Conservation (phyloP, 495 filamentous ascomycete species). For the Penicillium crystallinum region DNA sequence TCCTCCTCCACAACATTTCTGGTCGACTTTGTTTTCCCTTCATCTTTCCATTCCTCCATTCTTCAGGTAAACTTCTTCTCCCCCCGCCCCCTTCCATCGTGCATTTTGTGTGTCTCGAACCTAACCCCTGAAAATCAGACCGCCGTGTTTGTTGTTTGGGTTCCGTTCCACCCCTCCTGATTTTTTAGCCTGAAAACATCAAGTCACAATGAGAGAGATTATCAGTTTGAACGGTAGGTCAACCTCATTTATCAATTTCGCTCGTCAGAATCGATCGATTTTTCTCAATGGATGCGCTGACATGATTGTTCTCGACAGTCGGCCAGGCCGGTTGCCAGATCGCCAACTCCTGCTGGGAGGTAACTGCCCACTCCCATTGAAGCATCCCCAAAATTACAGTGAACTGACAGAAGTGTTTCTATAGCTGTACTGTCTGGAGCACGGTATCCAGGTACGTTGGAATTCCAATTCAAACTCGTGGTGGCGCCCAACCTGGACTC, state of each 20-base stretch:
- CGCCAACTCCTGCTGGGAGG: constrained; percentile 99
- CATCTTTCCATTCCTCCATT: constrained; percentile 28
- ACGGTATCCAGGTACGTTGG: constrained; percentile 89
- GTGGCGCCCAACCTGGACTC: constrained; percentile 16
- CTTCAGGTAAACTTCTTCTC: constrained; percentile 19
- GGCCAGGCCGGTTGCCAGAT: constrained; percentile 99
- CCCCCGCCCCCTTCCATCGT: constrained; percentile 21
- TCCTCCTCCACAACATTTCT: constrained; percentile 30
- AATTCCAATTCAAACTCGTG: constrained; percentile 10
- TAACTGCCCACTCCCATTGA: constrained; percentile 37
- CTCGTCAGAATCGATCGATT: constrained; percentile 13
- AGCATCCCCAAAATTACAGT: not conserved
- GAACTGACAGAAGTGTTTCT: constrained; percentile 24
- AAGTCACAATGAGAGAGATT: constrained; percentile 89
- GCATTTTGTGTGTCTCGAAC: not conserved
- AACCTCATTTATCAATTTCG: not conserved
- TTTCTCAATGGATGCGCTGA: constrained; percentile 19
- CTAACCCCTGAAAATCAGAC: constrained; percentile 22
- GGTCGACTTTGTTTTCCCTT: constrained; percentile 19
- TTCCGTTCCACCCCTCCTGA: constrained; percentile 21
- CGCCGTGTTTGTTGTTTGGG: constrained; percentile 33
- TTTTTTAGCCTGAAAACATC: constrained; percentile 31
- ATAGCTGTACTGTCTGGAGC: constrained; percentile 99
- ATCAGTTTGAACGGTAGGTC: constrained; percentile 95
- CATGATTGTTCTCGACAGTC: constrained; percentile 53